phyloP scores from a whole-genome alignment of 1,139 yeast species.

The Lipomyces yarrowii region DNA sequence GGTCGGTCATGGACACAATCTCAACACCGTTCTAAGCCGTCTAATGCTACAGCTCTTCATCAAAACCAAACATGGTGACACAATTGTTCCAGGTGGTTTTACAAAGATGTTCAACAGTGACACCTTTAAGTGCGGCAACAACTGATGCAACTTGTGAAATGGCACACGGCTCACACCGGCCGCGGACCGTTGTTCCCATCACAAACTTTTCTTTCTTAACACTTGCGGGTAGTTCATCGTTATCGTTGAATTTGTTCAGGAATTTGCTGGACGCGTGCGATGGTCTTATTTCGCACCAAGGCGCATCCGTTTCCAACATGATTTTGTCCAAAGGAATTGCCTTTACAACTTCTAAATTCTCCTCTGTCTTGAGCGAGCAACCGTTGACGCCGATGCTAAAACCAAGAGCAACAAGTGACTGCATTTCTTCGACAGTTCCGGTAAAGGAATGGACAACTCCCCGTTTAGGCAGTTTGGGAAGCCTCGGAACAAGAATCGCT shows the following conservation, averaged over 20 bases:
- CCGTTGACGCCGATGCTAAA: constrained; percentile 86
- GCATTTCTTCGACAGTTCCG: constrained; percentile 67
- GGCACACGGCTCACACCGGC: constrained; percentile 89
- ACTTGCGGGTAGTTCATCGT: constrained; percentile 52
- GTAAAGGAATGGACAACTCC: constrained; percentile 96
- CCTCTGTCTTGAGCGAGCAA: constrained; percentile 80
- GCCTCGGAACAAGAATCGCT: constrained; percentile 58
- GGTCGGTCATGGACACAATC: background rate
- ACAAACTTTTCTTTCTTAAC: constrained; percentile 61
- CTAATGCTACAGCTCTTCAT: background rate
- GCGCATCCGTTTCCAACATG: constrained; percentile 82
- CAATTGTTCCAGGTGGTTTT: constrained; percentile 68
- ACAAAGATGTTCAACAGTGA: constrained; percentile 56
- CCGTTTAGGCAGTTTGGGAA: constrained; percentile 46
- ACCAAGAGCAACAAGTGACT: constrained; percentile 56
- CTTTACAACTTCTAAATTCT: constrained; percentile 67
- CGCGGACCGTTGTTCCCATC: constrained; percentile 61
- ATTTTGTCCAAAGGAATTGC: constrained; percentile 67
- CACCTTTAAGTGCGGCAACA: constrained; percentile 59
- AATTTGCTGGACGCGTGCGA: constrained; percentile 74
- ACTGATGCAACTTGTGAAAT: constrained; percentile 82
- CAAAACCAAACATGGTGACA: constrained; percentile 52
- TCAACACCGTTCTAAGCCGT: background rate
- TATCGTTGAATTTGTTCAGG: constrained; percentile 44
- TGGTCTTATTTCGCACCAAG: constrained; percentile 94